Evolutionary conservation across 371 early-diverging fungal species (phyloP), one percentile per base, ranked within the genome.

Genomic region (Syncephalastrum sp.): DNA sequence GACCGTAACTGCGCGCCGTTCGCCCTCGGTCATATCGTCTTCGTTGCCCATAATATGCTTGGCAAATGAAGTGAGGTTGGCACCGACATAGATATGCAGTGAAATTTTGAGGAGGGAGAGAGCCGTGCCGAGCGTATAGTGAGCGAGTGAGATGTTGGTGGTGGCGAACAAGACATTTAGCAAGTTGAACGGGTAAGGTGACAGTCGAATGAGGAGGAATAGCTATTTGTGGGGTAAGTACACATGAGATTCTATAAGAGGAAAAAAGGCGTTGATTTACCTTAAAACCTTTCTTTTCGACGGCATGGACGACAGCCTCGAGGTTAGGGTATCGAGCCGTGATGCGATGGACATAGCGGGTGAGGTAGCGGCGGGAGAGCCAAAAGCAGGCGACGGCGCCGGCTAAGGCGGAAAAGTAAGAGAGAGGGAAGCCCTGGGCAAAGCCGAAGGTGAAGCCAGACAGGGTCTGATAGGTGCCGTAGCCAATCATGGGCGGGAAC

Each of bases 181-280:
- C n/a, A 90, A 50, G 51, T 82, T 85, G 68, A 74, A 89, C 17
- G 92, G 92, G 65, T 91, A 92, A 1, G 92, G 92, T 3, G 90
- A 89, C 15, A 90, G 46, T 2, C 91, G 78, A 56, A 90, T 86
- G 29, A 92, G 59, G 5, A 86, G 62, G 50, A 88, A 71, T 5
- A 90, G 65, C 84, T 84, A 63, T 15, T 23, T 54, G 7, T 15
- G n/a, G 7, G 7, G 33, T 29, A 3, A 4, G 29, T 29, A 29
- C 29, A 29, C 29, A 3, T 3, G 29, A 3, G 6, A 29, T 7
- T 6, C 15, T 50, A 24, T 23, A 27, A 13, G 27, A 44, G 21
- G n/a, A 21, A 41, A 1, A 17, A 10, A 16, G 17, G 4, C 12
- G 29, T 21, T 17, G 10, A 0, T 59, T 59, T 79, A 86, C 90